phyloP scores from a whole-genome alignment of 1,139 yeast genomes.

The Yamadazyma sp. region DNA sequence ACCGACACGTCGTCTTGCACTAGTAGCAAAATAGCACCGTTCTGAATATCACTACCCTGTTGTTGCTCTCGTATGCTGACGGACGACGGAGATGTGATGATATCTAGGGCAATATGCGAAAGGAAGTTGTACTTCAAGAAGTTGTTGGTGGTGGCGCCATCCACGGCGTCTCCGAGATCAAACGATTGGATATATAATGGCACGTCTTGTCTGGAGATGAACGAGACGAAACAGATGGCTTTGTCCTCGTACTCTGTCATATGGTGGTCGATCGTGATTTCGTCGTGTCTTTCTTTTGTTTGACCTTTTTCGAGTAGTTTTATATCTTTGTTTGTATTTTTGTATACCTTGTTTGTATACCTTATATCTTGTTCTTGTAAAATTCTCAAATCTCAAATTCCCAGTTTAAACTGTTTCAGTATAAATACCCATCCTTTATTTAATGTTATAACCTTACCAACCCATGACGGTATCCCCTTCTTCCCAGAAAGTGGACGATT shows the following conservation, averaged over 20 bases:
- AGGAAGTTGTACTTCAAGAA: conserved; percentile 60
- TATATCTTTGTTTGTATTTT: no score
- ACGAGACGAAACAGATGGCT: conserved; percentile 44
- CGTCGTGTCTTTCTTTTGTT: no score
- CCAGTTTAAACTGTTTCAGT: not conserved
- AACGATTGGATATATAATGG: conserved; percentile 63
- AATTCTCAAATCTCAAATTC: conserved; percentile 1
- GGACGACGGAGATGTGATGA: conserved; percentile 55
- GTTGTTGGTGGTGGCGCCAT: conserved; percentile 31
- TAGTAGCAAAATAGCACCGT: conserved; percentile 44
- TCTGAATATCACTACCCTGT: conserved; percentile 21
- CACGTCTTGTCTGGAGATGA: conserved; percentile 55
- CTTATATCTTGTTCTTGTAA: no score
- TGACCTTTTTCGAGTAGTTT: no score
- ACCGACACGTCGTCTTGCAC: conserved; percentile 62
- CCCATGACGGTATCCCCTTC: conserved; percentile 13
- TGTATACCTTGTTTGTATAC: no score
- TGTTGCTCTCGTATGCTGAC: conserved; percentile 40
- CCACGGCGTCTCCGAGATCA: conserved; percentile 16
- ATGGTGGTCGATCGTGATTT: no score
- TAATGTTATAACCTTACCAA: not conserved
- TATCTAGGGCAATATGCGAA: conserved; percentile 67
- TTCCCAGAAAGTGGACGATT: conserved; percentile 15
- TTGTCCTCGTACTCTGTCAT: conserved; percentile 16
- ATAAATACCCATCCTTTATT: no score